Conservation (phyloP, 108 stramenopile species). For the Cyclotella atomus region DNA sequence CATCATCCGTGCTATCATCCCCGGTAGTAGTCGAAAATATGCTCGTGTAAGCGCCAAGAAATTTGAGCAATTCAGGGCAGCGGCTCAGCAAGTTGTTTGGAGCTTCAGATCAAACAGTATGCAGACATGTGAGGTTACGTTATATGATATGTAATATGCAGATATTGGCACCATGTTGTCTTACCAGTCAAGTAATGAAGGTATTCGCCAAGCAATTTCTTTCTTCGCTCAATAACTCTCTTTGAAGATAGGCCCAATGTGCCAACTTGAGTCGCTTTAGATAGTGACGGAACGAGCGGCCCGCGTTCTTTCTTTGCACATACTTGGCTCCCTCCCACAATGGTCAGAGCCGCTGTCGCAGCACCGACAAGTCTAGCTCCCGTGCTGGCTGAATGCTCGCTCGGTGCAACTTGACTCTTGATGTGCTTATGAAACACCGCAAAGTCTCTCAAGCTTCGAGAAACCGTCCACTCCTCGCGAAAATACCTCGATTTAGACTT, state of each 20-base stretch:
- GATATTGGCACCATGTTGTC: too few species aligned
- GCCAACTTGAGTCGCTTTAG: constrained; percentile 77
- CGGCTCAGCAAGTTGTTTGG: constrained; percentile 61
- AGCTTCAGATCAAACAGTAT: constrained; percentile 21
- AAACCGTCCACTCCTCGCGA: constrained; percentile 83
- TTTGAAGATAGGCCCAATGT: constrained; percentile 62
- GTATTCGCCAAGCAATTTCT: constrained; percentile 74
- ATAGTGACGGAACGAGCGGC: constrained; percentile 75
- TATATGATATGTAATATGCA: too few species aligned
- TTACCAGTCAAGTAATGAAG: constrained; percentile 59
- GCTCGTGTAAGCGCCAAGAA: constrained; percentile 77
- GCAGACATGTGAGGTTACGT: too few species aligned
- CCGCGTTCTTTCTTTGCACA: constrained; percentile 47
- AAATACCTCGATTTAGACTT: constrained; percentile 37
- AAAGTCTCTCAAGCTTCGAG: constrained; percentile 83
- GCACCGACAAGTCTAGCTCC: constrained; percentile 74
- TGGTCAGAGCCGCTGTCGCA: constrained; percentile 63
- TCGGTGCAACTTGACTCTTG: constrained; percentile 68
- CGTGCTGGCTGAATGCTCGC: constrained; percentile 72
- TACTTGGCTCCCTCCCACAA: constrained; percentile 50
- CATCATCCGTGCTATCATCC: constrained; percentile 24
- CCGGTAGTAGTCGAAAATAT: constrained; percentile 58
- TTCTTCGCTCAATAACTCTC: constrained; percentile 65
- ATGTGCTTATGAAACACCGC: constrained; percentile 83
- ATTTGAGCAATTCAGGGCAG: constrained; percentile 76